Evolutionary conservation across 2,329 filamentous ascomycete genomes (phyloP), one percentile per base, ranked within the genome.

Genomic region (Colletotrichum chlorophyti): DNA sequence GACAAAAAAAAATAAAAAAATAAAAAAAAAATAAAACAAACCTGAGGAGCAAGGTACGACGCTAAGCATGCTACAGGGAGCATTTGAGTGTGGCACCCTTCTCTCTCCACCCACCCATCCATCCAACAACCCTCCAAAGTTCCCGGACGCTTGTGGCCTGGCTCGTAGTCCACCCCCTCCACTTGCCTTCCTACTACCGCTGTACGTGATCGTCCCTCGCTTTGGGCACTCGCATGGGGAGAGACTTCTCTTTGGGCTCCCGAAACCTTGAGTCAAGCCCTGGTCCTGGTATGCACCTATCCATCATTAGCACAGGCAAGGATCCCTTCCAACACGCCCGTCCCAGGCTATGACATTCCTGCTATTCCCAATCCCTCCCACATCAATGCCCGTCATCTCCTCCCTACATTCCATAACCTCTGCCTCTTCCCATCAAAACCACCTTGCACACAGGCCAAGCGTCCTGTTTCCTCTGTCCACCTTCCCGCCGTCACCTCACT

Each of bases 231-330:
- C 54, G 54, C 51, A 59, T 49, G 54, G 45, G 23, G 43, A 24
- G 15, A 15, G 15, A 24, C 27, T 35, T 62, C 57, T 54, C 57
- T 37, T 55, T 49, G 50, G 50, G 55, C 50, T 60, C 60, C 55
- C 55, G 60, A 62, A 60, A 62, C 60, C 55, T 55, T 49, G 60
- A 60, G 57, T 62, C 55, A 51, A 62, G 55, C 49, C 60, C 57
- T 62, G 49, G 49, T 50, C 60, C 60, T 60, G 55, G 55, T 62
- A 60, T 62, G 59, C 59, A 62, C 14, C 40, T 62, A 62, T 62
- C 59, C 59, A 54, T 34, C 45, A 62, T 47, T 48, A 60, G 55
- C 40, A 51, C 12, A n/a, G 45, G 49, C 46, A 58, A 55, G 49
- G 59, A 58, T 60, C 34, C 46, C 47, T n/a, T 60, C 58, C 58